phyloP scores from a whole-genome alignment of 2,329 filamentous ascomycete species.

The Fusarium brachygibbosum region DNA sequence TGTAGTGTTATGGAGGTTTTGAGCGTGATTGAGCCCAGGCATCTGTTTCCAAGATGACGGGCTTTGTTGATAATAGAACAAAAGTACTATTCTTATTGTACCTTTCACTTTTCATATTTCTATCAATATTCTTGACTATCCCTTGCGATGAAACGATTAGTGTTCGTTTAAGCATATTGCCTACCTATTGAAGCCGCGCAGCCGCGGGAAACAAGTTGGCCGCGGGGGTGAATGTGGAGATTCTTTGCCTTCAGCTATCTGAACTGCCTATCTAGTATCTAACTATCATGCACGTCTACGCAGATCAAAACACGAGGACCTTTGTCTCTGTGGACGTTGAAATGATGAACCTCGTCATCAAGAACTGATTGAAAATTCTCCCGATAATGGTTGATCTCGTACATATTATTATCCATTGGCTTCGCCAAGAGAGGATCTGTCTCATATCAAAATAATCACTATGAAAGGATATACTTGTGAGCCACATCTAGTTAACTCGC shows the following conservation, averaged over 20 bases:
- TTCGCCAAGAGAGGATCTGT: too few species aligned
- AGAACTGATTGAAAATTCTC: too few species aligned
- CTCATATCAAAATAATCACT: neutral
- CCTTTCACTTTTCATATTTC: neutral
- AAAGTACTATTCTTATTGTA: slow-evolving; percentile 6
- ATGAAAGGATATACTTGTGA: neutral
- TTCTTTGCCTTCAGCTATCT: neutral
- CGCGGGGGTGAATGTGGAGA: slow-evolving; percentile 10
- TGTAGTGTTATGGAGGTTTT: slow-evolving; percentile 34
- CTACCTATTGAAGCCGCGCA: neutral
- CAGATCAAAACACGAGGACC: neutral
- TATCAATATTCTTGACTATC: neutral
- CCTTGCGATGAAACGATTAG: too few species aligned
- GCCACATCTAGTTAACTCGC: neutral
- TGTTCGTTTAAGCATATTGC: neutral
- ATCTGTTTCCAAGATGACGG: neutral
- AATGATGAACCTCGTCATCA: too few species aligned
- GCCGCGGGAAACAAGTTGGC: slow-evolving; percentile 29
- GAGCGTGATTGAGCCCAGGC: slow-evolving; percentile 8
- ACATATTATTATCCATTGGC: neutral
- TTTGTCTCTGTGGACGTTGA: accelerated
- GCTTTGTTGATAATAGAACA: slow-evolving; percentile 4
- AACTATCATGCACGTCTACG: neutral
- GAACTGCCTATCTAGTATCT: neutral
- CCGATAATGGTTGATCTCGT: neutral